phyloP scores from a whole-genome alignment of 331 rosid species.

The Malus hybrid region DNA sequence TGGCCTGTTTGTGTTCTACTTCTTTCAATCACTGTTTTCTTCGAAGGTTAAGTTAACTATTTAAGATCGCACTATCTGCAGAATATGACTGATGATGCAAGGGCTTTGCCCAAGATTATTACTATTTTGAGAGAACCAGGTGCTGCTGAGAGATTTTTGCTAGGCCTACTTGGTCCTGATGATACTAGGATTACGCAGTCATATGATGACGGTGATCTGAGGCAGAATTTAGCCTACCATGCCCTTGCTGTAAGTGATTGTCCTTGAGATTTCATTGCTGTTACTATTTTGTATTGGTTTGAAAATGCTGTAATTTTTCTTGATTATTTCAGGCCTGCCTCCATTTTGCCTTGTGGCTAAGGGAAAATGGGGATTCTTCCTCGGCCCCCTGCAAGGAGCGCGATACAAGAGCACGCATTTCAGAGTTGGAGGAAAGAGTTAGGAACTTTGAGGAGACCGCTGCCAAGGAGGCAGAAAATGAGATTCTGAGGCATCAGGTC shows the following conservation, averaged over 20 bases:
- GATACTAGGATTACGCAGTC: not conserved
- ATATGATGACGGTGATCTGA: not conserved
- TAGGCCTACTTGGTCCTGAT: not conserved
- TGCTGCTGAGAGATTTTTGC: not conserved
- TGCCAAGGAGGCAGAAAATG: too few species aligned
- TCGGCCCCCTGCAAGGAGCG: not conserved
- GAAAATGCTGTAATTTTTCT: not conserved
- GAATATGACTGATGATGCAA: too few species aligned
- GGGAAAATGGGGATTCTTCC: not conserved
- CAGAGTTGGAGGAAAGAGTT: not conserved
- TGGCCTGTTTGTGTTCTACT: not conserved
- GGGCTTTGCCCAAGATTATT: not conserved
- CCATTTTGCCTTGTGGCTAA: not conserved
- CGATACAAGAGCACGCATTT: not conserved
- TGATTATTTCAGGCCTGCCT: not conserved
- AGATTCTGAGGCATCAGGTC: not conserved
- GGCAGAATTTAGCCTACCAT: conserved; percentile 1
- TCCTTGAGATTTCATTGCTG: not conserved
- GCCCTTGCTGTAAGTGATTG: not conserved
- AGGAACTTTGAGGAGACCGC: not conserved
- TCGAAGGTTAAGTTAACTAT: not conserved
- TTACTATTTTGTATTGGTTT: not conserved
- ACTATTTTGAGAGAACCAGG: not conserved
- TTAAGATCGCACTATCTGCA: too few species aligned
- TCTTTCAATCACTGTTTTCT: not conserved